Percentiles rank a stretch among this genome's conserved stretches.
Evolutionary conservation across 1,284 basidiomycete genomes (phyloP).

Genomic region (Termitomyces sp.): DNA sequence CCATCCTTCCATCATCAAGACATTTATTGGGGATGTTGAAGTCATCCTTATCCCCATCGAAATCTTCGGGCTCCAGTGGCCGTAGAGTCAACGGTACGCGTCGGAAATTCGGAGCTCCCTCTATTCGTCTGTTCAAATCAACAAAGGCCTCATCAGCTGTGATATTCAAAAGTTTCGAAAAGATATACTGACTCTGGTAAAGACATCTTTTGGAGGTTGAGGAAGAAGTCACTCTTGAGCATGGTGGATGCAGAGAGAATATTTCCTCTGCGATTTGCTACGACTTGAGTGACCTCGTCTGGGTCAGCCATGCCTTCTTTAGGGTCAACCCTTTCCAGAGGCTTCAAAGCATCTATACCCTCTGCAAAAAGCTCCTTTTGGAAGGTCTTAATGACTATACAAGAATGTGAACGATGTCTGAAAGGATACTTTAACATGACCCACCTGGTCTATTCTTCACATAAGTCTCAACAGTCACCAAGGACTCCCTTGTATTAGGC

Average conservation of each 20-base stretch:
- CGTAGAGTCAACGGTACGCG: constrained; percentile 64
- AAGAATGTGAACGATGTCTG: not conserved
- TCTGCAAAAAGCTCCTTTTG: constrained; percentile 86
- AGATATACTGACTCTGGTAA: constrained; percentile 71
- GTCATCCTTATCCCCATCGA: constrained; percentile 26
- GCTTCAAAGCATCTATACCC: constrained; percentile 77
- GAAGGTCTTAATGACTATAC: constrained; percentile 90
- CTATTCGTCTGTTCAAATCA: constrained; percentile 63
- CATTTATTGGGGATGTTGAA: constrained; percentile 34
- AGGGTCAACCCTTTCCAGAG: constrained; percentile 73
- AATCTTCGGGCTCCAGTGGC: constrained; percentile 32
- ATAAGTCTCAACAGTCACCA: constrained; percentile 77
- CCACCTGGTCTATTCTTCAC: constrained; percentile 78
- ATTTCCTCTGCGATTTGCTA: constrained; percentile 79
- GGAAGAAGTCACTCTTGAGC: constrained; percentile 97
- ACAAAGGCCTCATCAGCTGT: not conserved
- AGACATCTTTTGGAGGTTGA: constrained; percentile 91
- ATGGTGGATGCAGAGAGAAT: constrained; percentile 93
- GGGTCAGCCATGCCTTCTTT: constrained; percentile 78
- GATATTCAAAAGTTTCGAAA: not conserved
- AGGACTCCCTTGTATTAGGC: constrained; percentile 75
- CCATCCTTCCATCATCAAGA: constrained; percentile 52
- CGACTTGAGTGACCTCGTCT: constrained; percentile 84
- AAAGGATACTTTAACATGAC: constrained; percentile 10
- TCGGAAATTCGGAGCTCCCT: constrained; percentile 91